Conservation (phyloP, 139 green algal species). For the Edaphochlamys debaryana region DNA sequence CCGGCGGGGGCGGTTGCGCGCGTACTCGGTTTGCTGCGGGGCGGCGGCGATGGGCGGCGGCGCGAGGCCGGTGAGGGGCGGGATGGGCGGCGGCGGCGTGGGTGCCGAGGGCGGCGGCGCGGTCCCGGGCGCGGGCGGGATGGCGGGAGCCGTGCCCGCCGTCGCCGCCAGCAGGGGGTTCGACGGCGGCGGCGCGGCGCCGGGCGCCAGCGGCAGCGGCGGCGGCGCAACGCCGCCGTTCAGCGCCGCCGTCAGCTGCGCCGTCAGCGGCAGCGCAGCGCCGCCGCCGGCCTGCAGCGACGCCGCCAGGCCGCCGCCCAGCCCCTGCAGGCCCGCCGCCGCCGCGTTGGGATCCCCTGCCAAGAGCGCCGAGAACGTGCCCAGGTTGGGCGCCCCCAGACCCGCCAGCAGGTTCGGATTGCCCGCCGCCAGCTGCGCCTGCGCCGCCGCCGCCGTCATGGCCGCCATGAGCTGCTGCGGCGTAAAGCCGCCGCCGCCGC, state of each 20-base stretch:
- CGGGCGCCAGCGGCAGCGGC: background rate
- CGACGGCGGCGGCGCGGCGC: background rate
- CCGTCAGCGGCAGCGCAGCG: background rate
- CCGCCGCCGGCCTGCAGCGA: background rate
- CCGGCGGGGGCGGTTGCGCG: conserved; percentile 67
- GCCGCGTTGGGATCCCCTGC: no score
- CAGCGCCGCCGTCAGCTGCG: background rate
- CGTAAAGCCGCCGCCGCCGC: conserved; percentile 1
- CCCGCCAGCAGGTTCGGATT: no score
- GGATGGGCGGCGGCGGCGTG: background rate
- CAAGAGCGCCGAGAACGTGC: conserved; percentile 5
- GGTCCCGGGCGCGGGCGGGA: background rate
- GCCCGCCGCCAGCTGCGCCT: conserved; percentile 15
- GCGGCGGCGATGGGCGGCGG: background rate
- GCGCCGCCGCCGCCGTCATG: conserved; percentile 7
- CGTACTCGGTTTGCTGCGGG: conserved; percentile 72
- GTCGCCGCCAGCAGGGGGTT: no score
- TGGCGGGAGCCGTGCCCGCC: no score
- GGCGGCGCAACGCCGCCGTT: background rate
- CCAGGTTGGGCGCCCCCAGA: background rate
- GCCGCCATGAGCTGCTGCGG: conserved; percentile 6
- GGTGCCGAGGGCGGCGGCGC: background rate
- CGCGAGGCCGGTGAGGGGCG: conserved; percentile 2
- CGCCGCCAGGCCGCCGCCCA: conserved; percentile 8
- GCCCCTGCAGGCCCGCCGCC: background rate